These are phyloP conservation scores for Suillus alpinus DNA, from an alignment of 768 basidiomycete genomes.

Conservation along the genomic window DNA sequence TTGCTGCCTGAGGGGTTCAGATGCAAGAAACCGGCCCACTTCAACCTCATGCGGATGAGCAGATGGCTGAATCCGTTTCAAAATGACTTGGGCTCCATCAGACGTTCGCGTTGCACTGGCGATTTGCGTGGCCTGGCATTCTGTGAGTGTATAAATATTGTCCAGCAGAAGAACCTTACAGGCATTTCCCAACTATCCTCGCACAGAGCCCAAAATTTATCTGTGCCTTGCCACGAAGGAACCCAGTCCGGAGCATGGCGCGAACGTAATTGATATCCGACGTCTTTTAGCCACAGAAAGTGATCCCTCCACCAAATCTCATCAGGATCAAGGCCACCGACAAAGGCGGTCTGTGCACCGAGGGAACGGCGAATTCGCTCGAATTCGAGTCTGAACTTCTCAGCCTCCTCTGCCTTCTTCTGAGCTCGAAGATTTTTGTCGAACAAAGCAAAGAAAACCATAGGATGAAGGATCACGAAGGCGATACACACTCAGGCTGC, in stretches of 20 bases:
- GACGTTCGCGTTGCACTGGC: slow-evolving; percentile 24
- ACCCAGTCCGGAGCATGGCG: slow-evolving; percentile 33
- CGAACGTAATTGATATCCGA: slow-evolving; percentile 28
- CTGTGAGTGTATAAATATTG: slow-evolving; percentile 13
- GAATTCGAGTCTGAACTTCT: background rate
- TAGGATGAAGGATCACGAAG: background rate
- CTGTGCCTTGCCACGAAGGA: slow-evolving; percentile 30
- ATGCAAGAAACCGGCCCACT: slow-evolving; percentile 14
- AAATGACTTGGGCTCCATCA: slow-evolving; percentile 24
- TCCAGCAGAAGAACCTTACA: slow-evolving; percentile 21
- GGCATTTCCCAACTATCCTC: background rate
- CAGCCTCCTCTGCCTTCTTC: background rate
- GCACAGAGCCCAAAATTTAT: background rate
- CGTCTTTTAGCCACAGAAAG: slow-evolving; percentile 27
- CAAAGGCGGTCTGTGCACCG: background rate
- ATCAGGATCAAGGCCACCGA: background rate
- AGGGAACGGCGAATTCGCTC: background rate
- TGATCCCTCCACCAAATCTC: slow-evolving; percentile 16
- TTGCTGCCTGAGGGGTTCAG: background rate
- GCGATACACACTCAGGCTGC: too few relatives aligned
- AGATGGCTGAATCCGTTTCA: slow-evolving; percentile 22
- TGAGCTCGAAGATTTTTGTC: background rate
- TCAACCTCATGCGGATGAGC: slow-evolving; percentile 16
- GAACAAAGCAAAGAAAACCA: background rate
- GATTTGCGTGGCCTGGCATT: slow-evolving; percentile 8